Conservation (phyloP, 169 alveolate species). For the Plasmodium fragile region DNA sequence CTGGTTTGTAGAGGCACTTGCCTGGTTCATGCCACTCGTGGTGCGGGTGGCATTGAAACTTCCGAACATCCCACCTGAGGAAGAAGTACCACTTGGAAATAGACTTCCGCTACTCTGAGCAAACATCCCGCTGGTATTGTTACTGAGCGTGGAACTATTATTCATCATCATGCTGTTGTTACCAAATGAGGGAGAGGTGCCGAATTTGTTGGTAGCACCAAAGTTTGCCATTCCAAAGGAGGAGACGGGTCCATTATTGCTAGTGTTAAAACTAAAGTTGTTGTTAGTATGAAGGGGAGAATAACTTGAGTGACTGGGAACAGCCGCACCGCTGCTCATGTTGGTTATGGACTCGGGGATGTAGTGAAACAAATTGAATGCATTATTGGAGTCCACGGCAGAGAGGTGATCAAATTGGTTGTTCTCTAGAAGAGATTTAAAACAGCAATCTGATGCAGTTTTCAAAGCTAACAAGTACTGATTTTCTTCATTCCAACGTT, state of each 20-base stretch:
- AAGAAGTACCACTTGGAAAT: background rate
- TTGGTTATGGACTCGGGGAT: constrained; percentile 67
- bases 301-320: background rate
- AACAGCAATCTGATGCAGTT: constrained; percentile 53
- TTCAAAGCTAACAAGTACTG: constrained; percentile 40
- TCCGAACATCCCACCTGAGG: background rate
- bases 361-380: constrained; percentile 40
- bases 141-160: background rate
- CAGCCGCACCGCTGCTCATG: constrained; percentile 14
- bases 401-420: constrained; percentile 6
- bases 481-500: constrained; percentile 44
- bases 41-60: background rate
- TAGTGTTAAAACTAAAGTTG: background rate
- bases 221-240: background rate
- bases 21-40: background rate
- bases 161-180: background rate
- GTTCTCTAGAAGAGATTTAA: background rate
- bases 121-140: constrained; percentile 3
- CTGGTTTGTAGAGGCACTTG: background rate
- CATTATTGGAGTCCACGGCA: background rate
- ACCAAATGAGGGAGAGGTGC: background rate
- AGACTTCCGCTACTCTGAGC: background rate
- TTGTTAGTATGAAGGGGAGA: background rate
- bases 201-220: constrained; percentile 11
- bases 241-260: constrained; percentile 2